These are phyloP conservation scores for Quercus ilex DNA, from an alignment of 306 rosid genomes.

Conservation along the genomic window DNA sequence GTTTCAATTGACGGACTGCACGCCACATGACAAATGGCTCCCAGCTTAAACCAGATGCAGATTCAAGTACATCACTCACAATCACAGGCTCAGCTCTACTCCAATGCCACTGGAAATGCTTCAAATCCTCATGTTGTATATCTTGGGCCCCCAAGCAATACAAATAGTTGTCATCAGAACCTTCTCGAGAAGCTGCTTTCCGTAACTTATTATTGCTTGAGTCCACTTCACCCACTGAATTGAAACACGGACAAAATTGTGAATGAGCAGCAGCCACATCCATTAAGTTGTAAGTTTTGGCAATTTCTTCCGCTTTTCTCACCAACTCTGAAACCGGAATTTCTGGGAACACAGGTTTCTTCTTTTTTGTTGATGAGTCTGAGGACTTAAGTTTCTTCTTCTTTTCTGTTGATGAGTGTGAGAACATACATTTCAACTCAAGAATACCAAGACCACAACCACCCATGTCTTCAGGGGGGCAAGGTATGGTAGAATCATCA, in stretches of 20 bases:
- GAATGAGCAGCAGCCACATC: constrained; percentile 16
- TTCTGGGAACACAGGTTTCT: neutral
- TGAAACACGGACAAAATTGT: constrained; percentile 45
- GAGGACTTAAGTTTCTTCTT: neutral
- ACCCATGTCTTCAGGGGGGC: constrained; percentile 44
- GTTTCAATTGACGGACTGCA: constrained; percentile 60
- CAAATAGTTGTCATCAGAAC: constrained; percentile 53
- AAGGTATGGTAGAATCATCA: constrained; percentile 65
- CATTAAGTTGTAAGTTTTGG: constrained; percentile 25
- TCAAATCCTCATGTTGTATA: constrained; percentile 35
- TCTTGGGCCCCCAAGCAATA: constrained; percentile 62
- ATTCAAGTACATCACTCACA: constrained; percentile 70
- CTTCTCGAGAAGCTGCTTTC: constrained; percentile 70
- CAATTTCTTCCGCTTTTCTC: constrained; percentile 51
- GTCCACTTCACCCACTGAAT: constrained; percentile 10
- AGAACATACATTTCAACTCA: constrained; percentile 52
- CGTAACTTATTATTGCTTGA: constrained; percentile 10
- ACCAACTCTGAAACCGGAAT: constrained; percentile 44
- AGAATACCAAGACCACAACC: constrained; percentile 51
- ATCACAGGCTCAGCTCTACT: constrained; percentile 79
- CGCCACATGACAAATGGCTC: constrained; percentile 98
- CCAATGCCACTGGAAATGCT: constrained; percentile 89
- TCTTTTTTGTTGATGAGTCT: too few relatives aligned
- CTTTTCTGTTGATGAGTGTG: too few relatives aligned
- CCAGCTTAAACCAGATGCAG: constrained; percentile 83